Base-by-base conservation (phyloP, 169 alveolate genomes). In the Cryptosporidium viatorum region DNA sequence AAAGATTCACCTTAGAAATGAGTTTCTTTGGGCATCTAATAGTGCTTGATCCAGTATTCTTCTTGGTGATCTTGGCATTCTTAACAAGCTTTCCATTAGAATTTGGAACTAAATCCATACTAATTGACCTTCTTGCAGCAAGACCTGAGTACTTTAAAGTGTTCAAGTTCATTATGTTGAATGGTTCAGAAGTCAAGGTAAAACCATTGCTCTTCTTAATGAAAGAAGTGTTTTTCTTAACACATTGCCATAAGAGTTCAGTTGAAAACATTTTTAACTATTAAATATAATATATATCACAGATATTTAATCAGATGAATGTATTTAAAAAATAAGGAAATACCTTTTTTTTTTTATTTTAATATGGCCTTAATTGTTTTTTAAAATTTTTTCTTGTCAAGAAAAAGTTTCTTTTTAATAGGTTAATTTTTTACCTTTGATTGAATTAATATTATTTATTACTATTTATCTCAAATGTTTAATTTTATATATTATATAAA, bases 101-200 rank as follows among this genome's bases (percentile, higher is more conserved):
- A 43, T 29, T 80, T 67, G 45, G 50, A n/a, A 31, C 75, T 10
- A 80, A 39, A 41, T 80, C 75, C 73, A 80, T 59, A 16, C 80
- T 39, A 10, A 80, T 62, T n/a, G 89, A 59, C 3, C 62, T 80
- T n/a, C 48, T 80, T 21, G 73, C 41, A 33, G 89, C 89, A 31
- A 80, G 65, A 43, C 89, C 89, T 37, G 89, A 80, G 29, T 62
- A 80, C 67, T 80, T 80, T n/a, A 80, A 50, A 8, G 80, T 45
- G 43, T 80, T 33, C 29, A 29, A 31, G 41, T 59, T 65, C 70
- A 31, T 37, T 39, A 80, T 45, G 51, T 80, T 80, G 50, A 37
- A 80, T 43, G 89, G 89, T 33, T 80, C 89, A 43, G 60, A 41
- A 6, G 89, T 80, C 2, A 80, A 62, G 33, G 80, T 80, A 26